Evolutionary conservation across 176 grass and related monocot genomes (phyloP).

Genomic region (Paspalum vaginatum): DNA sequence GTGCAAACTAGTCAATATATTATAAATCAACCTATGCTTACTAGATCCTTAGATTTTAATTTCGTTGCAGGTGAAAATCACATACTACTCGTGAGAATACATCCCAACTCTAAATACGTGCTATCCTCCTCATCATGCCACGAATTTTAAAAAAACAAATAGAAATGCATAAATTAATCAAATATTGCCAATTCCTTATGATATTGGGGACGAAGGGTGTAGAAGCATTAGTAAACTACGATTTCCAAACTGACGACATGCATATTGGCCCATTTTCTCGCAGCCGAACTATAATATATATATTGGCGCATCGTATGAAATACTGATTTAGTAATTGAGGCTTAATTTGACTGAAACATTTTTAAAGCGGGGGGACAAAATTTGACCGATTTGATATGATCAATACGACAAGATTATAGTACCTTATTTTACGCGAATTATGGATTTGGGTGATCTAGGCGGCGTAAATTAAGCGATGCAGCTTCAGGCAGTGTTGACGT

Average conservation of each 20-base stretch:
- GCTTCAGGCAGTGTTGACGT: slow-evolving; percentile 27
- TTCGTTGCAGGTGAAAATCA: no score
- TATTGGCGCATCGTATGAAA: slow-evolving; percentile 10
- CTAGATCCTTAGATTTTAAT: neutral
- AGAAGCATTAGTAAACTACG: slow-evolving; percentile 29
- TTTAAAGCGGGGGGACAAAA: slow-evolving; percentile 28
- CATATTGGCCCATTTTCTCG: slow-evolving; percentile 26
- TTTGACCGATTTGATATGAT: slow-evolving; percentile 43
- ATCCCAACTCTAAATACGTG: no score
- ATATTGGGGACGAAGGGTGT: slow-evolving; percentile 39
- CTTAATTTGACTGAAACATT: slow-evolving; percentile 55
- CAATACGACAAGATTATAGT: slow-evolving; percentile 23
- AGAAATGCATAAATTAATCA: neutral
- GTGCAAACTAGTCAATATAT: slow-evolving; percentile 18
- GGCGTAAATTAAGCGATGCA: neutral
- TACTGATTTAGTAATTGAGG: neutral
- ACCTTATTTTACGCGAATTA: slow-evolving; percentile 39
- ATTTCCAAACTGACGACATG: slow-evolving; percentile 48
- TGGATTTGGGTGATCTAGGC: slow-evolving; percentile 35
- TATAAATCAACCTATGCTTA: neutral
- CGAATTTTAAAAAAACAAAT: neutral
- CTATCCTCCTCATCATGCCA: no score
- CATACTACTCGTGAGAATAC: no score
- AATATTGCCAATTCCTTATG: neutral
- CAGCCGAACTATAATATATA: slow-evolving; percentile 25